phyloP scores from a whole-genome alignment of 1,284 basidiomycete species.

The Marasmius tenuissimus region DNA sequence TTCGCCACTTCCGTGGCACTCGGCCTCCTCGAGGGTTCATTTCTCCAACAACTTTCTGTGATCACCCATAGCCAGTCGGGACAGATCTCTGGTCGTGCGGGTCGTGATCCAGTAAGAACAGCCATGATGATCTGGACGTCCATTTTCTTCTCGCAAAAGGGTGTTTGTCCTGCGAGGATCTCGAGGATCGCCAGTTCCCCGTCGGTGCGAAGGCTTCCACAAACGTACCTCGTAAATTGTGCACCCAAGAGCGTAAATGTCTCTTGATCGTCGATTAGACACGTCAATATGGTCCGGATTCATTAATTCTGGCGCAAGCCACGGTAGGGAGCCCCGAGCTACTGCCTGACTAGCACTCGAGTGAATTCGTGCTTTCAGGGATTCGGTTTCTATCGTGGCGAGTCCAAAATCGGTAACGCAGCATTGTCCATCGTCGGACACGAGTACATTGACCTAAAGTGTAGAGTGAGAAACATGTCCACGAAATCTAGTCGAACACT shows the following conservation, averaged over 20 bases:
- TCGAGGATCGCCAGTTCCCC: not conserved
- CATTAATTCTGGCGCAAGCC: slow-evolving; percentile 8
- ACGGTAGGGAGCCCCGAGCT: slow-evolving; percentile 4
- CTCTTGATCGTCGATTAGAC: not conserved
- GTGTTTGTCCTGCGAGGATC: not conserved
- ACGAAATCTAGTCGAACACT: not conserved
- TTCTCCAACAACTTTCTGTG: not conserved
- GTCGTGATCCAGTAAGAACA: not conserved
- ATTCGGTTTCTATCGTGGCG: not conserved
- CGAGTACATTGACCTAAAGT: slow-evolving; percentile 6
- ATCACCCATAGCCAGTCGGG: not conserved
- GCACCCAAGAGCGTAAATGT: slow-evolving; percentile 11
- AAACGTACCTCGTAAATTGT: slow-evolving; percentile 8
- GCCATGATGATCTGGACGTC: not conserved
- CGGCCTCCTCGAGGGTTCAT: not conserved
- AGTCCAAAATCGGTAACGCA: slow-evolving; percentile 13
- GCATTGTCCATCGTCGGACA: slow-evolving; percentile 1
- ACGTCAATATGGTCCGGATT: not conserved
- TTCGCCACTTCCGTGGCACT: not conserved
- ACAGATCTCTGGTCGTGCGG: not conserved
- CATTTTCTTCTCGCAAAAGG: not conserved
- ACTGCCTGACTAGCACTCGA: not conserved
- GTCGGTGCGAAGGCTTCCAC: not conserved
- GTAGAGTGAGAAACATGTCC: not conserved
- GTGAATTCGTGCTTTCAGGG: not conserved